Evolutionary conservation across 2,329 filamentous ascomycete species (phyloP).

Genomic region (Aspergillus luchuensis): DNA sequence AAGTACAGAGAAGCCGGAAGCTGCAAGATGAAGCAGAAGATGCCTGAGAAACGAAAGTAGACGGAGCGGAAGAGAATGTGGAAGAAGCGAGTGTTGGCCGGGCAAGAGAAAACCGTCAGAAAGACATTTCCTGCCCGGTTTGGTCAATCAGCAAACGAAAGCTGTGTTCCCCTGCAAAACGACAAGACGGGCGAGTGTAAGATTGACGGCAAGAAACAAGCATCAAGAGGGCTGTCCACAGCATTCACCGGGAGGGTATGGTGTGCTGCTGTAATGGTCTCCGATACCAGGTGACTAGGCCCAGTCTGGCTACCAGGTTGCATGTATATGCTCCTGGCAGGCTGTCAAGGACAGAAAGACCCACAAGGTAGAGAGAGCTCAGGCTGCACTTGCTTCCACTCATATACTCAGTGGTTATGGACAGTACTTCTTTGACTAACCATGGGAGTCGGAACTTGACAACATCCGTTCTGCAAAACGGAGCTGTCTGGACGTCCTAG

Average conservation of each 20-base stretch:
- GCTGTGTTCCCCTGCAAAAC: conserved; percentile 14
- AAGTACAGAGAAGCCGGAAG: too few species aligned
- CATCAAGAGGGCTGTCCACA: conserved; percentile 6
- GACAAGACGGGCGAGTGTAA: conserved; percentile 1
- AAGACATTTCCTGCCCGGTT: not conserved
- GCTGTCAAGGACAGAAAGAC: not conserved
- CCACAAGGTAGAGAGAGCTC: not conserved
- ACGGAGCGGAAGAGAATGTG: not conserved
- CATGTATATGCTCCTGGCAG: not conserved
- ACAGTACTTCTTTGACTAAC: not conserved
- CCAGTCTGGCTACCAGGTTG: not conserved
- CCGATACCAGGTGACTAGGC: not conserved
- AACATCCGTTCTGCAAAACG: not conserved
- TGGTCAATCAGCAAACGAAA: not conserved
- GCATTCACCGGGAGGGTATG: conserved; percentile 12
- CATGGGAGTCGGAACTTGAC: not conserved
- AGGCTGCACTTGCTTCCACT: not conserved
- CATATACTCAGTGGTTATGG: not conserved
- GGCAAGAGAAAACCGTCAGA: not conserved
- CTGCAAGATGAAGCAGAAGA: not conserved
- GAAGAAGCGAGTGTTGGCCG: conserved; percentile 4
- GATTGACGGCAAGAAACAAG: conserved; percentile 11
- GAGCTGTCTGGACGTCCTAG: not conserved
- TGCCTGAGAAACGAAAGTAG: not conserved
- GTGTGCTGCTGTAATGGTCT: not conserved